Evolutionary conservation across 345 rosid species (phyloP).

Genomic region (Cardiospermum halicacabum): DNA sequence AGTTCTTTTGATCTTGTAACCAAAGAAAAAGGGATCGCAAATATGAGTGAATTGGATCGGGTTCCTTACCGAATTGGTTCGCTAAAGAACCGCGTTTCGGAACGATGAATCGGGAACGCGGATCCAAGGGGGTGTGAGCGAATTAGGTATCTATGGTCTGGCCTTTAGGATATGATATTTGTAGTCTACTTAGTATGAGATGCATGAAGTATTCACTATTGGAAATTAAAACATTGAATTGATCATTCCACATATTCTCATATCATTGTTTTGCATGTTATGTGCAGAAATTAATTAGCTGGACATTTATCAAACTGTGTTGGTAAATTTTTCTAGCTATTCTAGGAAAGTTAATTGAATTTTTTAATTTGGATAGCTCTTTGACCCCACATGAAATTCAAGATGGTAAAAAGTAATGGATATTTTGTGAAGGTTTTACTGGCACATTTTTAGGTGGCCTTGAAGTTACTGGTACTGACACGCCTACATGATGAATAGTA

Average conservation of each 20-base stretch:
- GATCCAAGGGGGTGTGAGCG: no score
- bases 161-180: background rate
- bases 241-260: background rate
- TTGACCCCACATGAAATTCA: background rate
- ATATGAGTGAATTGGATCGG: no score
- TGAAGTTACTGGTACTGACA: background rate
- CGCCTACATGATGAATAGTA: background rate
- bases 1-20: no score
- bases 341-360: background rate
- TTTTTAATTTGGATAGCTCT: background rate
- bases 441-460: background rate
- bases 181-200: background rate
- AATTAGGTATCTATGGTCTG: no score
- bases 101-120: no score
- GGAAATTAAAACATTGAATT: background rate
- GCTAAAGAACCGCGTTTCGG: no score
- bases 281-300: background rate
- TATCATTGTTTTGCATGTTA: background rate
- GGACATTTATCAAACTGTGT: background rate
- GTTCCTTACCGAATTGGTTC: no score
- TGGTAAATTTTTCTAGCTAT: background rate
- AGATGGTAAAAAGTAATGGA: background rate
- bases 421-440: background rate
- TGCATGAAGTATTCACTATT: background rate
- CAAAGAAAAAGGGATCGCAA: no score